Base-by-base conservation (phyloP, 129 eudicot species). In the Artemisia tridentata region DNA sequence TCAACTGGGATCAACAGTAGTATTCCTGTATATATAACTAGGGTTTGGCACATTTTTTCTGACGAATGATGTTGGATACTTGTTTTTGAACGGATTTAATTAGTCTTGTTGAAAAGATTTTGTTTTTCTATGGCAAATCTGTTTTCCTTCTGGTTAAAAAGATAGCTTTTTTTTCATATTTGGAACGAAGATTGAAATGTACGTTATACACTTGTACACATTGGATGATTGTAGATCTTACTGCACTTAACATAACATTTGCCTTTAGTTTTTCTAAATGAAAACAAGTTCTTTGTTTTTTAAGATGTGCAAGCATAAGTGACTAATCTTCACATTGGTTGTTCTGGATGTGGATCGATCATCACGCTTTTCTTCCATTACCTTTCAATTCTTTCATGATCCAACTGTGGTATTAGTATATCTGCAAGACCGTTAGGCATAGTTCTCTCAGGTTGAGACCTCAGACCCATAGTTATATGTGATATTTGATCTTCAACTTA, bases 11-110 rank as follows among this genome's bases (percentile, higher is more conserved):
- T n/a, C n/a, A n/a, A n/a, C 31, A 10, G 59, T 65, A 20, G 8
- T 46, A 65, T 46, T 10, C 48, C 41, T 31, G 41, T 65, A 38
- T 65, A 65, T 65, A 65, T 53, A 63, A 11, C 2, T 7, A 34
- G 11, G 9, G 18, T n/a, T 1, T 63, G 12, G 15, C 27, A 38
- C 15, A 4, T 11, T 57, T 62, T 31, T 11, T 12, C 47, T 31
- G 63, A 21, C 13, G 8, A 20, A 15, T 58, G 6, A 58, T 20
- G 63, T 58, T 58, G 9, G 41, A 20, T 19, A 21, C 25, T 54
- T 55, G 60, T 55, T 14, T 29, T 11, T 61, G 46, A 27, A 61
- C 8, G n/a, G 16, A 63, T 21, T 31, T 17, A 9, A 29, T 16
- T 63, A 34, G 68, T 63, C 46, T 63, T 5, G 14, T 41, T 58